These are phyloP conservation scores for Lentinula edodes DNA, from an alignment of 768 basidiomycete genomes.

Conservation along the genomic window DNA sequence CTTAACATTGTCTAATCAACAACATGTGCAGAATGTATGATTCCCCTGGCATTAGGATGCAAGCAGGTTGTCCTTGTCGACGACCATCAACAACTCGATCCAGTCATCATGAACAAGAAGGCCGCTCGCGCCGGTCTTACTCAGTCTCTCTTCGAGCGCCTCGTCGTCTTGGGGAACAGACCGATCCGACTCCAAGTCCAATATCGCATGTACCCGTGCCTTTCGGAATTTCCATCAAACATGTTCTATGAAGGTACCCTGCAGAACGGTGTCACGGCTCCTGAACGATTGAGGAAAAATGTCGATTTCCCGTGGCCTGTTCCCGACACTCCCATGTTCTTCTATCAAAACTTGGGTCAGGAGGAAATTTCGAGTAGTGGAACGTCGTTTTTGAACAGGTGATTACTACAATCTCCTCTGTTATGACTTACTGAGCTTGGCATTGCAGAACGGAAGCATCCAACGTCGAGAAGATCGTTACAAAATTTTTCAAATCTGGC, in stretches of 20 bases:
- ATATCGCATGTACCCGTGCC: slow-evolving; percentile 99
- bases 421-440: slow-evolving; percentile 3
- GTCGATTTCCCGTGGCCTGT: slow-evolving; percentile 99
- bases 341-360: slow-evolving; percentile 98
- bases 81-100: slow-evolving; percentile 96
- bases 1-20: slow-evolving; percentile 10
- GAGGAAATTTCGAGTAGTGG: slow-evolving; percentile 99
- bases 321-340: slow-evolving; percentile 98
- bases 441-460: slow-evolving; percentile 85
- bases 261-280: slow-evolving; percentile 98
- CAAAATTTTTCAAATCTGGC: slow-evolving; percentile 99
- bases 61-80: slow-evolving; percentile 98
- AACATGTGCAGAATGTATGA: slow-evolving; percentile 84
- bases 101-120: slow-evolving; percentile 99
- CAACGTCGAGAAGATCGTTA: slow-evolving; percentile 99
- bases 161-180: slow-evolving; percentile 90
- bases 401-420: slow-evolving; percentile 2
- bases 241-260: slow-evolving; percentile 99
- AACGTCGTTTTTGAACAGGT: slow-evolving; percentile 96
- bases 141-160: slow-evolving; percentile 95
- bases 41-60: slow-evolving; percentile 94
- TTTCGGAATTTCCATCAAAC: slow-evolving; percentile 98
- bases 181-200: slow-evolving; percentile 99
- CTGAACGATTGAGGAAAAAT: slow-evolving; percentile 94
- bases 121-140: slow-evolving; percentile 98